Base-by-base conservation (phyloP, 495 filamentous ascomycete genomes). In the Penicillium verhagenii region DNA sequence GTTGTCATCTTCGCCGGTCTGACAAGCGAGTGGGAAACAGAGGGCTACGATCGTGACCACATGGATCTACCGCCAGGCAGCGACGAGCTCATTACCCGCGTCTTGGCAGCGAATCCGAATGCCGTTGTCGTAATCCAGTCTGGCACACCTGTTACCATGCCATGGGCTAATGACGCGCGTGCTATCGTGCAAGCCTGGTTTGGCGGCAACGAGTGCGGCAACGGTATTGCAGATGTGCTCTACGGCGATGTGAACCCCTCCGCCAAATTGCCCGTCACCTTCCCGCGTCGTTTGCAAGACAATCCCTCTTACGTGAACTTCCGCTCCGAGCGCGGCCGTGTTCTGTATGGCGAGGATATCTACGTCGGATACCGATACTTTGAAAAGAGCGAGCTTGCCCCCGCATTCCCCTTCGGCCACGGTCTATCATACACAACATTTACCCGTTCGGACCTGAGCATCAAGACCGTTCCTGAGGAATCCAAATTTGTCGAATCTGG, bases 291-390 rank as follows among this genome's bases (percentile, higher is more conserved):
- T 29, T 63, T 89, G 1, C 78, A 88, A 64, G 86, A 92, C 58
- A 91, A 87, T 67, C 89, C 89, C 2, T 84, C 84, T 4, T 93
- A 84, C 66, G 69, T 88, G 42, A 91, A 90, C 71, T 92, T 85
- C 72, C 87, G 88, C 6, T 88, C 88, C 48, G 90, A 94, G 69
- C 86, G 89, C 59, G 76, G 82, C 35, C 80, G 85, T 47, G 88
- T 91, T 9, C 73, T 90, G 6, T 92, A 92, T 62, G 86, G 87
- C 42, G 89, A 93, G 68, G 86, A 86, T 54, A 72, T 95, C 45
- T 93, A 87, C 66, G 85, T 96, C 50, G 90, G 90, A 2, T 95
- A 96, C 67, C 77, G 88, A 2, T 88, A 88, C 72, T 96, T 91
- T 72, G 90, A 96, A 65, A 82, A 84, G 42, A 67, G 79, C n/a